phyloP scores from a whole-genome alignment of 1,284 basidiomycete genomes.

The Ceratobasidium sp. region DNA sequence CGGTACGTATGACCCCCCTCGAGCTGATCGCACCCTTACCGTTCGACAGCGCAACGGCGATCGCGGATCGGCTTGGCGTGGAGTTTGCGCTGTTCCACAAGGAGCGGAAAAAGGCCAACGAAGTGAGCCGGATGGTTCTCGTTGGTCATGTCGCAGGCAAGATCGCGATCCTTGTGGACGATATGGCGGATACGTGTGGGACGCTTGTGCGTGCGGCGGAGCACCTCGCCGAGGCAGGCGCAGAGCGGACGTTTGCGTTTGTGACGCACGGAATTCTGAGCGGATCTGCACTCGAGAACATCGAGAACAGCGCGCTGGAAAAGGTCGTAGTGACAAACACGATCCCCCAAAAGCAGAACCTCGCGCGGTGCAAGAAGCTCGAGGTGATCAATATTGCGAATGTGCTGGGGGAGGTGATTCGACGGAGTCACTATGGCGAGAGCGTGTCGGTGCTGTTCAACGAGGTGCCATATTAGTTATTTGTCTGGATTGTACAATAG shows the following conservation, averaged over 20 bases:
- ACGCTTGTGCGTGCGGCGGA: slow-evolving; percentile 93
- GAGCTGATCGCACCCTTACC: slow-evolving; percentile 26
- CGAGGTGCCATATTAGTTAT: slow-evolving; percentile 79
- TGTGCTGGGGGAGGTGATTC: slow-evolving; percentile 96
- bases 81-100: slow-evolving; percentile 99
- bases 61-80: slow-evolving; percentile 95
- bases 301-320: slow-evolving; percentile 82
- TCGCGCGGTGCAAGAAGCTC: slow-evolving; percentile 81
- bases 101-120: slow-evolving; percentile 99
- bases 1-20: slow-evolving; percentile 63
- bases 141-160: slow-evolving; percentile 96
- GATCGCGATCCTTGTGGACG: slow-evolving; percentile 97
- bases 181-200: slow-evolving; percentile 99
- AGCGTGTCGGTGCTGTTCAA: slow-evolving; percentile 73
- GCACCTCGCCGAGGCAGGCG: slow-evolving; percentile 92
- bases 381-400: slow-evolving; percentile 96
- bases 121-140: slow-evolving; percentile 98
- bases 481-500: not conserved
- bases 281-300: slow-evolving; percentile 82
- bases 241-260: slow-evolving; percentile 86
- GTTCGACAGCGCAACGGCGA: slow-evolving; percentile 85
- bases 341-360: slow-evolving; percentile 88
- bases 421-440: slow-evolving; percentile 85
- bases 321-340: slow-evolving; percentile 99
- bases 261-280: slow-evolving; percentile 98